These are phyloP conservation scores for Rubia yunnanensis DNA, from an alignment of 257 asterid species.

Conservation along the genomic window DNA sequence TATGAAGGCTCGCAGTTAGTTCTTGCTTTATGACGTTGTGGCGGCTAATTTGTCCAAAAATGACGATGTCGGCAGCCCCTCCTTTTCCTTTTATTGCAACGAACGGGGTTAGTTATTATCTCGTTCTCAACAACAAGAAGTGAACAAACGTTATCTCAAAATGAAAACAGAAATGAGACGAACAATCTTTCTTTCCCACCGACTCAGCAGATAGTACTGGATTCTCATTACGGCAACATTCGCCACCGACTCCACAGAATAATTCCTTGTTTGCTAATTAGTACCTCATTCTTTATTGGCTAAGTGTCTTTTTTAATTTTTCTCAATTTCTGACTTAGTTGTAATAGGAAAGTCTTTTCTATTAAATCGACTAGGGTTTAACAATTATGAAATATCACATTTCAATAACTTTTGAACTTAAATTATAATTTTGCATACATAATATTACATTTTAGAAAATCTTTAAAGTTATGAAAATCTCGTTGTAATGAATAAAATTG, in stretches of 20 bases:
- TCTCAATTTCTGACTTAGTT: too few species aligned
- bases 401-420: too few species aligned
- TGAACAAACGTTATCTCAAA: too few species aligned
- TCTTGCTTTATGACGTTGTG: neutral
- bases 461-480: too few species aligned
- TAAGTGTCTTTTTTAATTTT: too few species aligned
- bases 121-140: neutral
- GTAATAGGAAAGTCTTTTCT: too few species aligned
- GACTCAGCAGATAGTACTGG: neutral
- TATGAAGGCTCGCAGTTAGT: neutral
- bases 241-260: neutral
- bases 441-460: too few species aligned
- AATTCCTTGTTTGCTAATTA: neutral
- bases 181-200: neutral
- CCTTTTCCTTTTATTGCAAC: neutral
- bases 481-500: too few species aligned
- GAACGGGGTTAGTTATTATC: neutral
- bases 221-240: neutral
- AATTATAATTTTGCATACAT: too few species aligned
- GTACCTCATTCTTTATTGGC: too few species aligned
- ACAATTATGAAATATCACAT: too few species aligned
- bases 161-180: neutral
- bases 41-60: neutral
- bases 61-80: slow-evolving; percentile 13
- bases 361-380: too few species aligned